Percentiles rank a stretch among this genome's conserved stretches.
Conservation (phyloP, 73 alveolate genomes). For the Paramecium sexaurelia region DNA sequence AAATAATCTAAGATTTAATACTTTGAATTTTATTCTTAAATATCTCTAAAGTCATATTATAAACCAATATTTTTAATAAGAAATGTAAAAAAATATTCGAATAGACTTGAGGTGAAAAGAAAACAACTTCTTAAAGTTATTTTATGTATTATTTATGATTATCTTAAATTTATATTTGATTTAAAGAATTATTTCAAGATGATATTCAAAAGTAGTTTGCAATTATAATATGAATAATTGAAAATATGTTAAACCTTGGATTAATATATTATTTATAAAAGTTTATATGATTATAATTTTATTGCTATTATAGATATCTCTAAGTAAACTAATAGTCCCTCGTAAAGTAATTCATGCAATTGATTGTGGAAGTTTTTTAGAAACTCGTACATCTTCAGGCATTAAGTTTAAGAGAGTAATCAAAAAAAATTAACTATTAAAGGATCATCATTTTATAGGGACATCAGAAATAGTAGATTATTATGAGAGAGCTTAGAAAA, state of each 20-base stretch:
- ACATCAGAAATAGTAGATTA: not conserved
- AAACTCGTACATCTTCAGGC: not conserved
- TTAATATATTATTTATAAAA: not conserved
- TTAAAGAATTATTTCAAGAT: too few species aligned
- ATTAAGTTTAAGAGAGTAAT: not conserved
- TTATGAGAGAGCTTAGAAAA: not conserved
- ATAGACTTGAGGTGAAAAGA: too few species aligned
- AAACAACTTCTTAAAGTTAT: too few species aligned
- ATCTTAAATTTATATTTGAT: too few species aligned
- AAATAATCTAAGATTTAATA: not conserved
- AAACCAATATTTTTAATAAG: too few species aligned
- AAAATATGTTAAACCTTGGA: not conserved
- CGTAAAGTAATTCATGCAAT: not conserved
- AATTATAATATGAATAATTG: too few species aligned
- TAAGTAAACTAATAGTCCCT: constrained; percentile 11
- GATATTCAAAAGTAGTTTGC: too few species aligned
- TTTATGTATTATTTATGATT: too few species aligned
- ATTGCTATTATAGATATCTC: not conserved
- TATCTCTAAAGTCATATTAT: too few species aligned
- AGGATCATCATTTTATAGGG: constrained; percentile 25
- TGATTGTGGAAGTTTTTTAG: constrained; percentile 27
- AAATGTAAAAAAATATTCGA: too few species aligned
- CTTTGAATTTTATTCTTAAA: too few species aligned
- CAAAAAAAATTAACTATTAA: not conserved
- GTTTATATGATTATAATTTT: not conserved